phyloP scores from a whole-genome alignment of 169 alveolate species.

The Nephromyces sp. region DNA sequence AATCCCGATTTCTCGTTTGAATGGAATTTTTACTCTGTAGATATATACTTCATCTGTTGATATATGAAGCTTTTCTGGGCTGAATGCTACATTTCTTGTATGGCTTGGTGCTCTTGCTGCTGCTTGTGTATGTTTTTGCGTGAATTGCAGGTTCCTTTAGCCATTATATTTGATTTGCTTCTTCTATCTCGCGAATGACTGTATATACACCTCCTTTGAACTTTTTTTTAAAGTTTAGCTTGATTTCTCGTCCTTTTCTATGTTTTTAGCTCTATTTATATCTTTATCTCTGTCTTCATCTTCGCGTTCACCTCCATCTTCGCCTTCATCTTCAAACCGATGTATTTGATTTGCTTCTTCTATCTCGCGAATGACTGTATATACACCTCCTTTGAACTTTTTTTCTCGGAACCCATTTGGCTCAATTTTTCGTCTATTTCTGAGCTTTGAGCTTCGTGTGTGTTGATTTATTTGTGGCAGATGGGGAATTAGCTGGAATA shows the following conservation, averaged over 20 bases:
- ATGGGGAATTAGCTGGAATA: conserved; percentile 38
- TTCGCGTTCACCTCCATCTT: neutral
- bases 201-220: neutral
- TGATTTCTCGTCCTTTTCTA: neutral
- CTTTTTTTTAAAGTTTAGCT: neutral
- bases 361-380: neutral
- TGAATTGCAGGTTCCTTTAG: too few species aligned
- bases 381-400: neutral
- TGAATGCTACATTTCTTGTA: too few species aligned
- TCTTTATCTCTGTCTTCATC: neutral
- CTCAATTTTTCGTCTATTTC: neutral
- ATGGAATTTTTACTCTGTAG: too few species aligned
- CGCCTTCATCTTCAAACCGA: neutral
- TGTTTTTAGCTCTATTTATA: neutral
- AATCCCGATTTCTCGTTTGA: too few species aligned
- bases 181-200: neutral
- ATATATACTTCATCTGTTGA: too few species aligned
- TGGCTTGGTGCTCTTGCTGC: too few species aligned
- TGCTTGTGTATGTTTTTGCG: too few species aligned
- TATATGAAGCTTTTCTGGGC: too few species aligned
- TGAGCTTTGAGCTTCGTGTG: neutral
- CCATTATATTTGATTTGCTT: neutral
- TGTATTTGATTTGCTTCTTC: neutral
- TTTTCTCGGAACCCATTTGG: neutral
- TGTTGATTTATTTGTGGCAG: neutral